A percentile compares a stretch with the other conserved stretches of the same genome.
phyloP scores from a whole-genome alignment of 495 filamentous ascomycete genomes.

The Talaromyces nanjingensis region DNA sequence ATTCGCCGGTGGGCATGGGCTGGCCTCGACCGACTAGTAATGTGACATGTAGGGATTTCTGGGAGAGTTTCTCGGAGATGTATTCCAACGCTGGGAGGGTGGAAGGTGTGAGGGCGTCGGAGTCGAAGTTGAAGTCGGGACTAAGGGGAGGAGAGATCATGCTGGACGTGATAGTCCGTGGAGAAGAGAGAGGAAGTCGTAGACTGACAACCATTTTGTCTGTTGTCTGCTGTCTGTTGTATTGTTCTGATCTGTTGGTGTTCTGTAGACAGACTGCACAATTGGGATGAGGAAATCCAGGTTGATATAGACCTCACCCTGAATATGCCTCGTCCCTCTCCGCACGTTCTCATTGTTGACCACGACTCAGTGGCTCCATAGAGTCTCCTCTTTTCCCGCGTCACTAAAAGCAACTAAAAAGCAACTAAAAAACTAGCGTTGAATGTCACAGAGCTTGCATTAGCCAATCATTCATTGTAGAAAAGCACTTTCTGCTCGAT shows the following conservation, averaged over 20 bases:
- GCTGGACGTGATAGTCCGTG: slow-evolving; percentile 31
- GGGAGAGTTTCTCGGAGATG: slow-evolving; percentile 40
- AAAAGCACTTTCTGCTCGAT: neutral
- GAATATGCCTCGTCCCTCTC: neutral
- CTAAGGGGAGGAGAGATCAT: slow-evolving; percentile 42
- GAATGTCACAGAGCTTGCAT: neutral
- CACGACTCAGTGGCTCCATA: neutral
- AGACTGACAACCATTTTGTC: slow-evolving; percentile 32
- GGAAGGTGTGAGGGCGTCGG: slow-evolving; percentile 32
- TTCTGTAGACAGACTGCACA: neutral
- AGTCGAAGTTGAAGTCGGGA: slow-evolving; percentile 35
- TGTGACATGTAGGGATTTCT: slow-evolving; percentile 40
- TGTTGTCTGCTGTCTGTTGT: neutral
- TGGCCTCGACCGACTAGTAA: slow-evolving; percentile 41
- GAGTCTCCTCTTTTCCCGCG: neutral
- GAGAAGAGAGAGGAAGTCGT: slow-evolving; percentile 36
- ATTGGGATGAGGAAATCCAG: neutral
- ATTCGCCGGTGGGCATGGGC: slow-evolving; percentile 35
- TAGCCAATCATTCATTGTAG: neutral
- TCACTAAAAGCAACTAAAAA: neutral
- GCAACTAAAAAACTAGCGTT: neutral
- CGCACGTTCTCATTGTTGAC: neutral
- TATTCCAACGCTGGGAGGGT: slow-evolving; percentile 42
- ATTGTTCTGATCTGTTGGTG: slow-evolving; percentile 2
- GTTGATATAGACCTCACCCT: neutral